These are phyloP conservation scores for Phytophthora agathidicida DNA, from an alignment of 352 stramenopile genomes.

Conservation along the genomic window DNA sequence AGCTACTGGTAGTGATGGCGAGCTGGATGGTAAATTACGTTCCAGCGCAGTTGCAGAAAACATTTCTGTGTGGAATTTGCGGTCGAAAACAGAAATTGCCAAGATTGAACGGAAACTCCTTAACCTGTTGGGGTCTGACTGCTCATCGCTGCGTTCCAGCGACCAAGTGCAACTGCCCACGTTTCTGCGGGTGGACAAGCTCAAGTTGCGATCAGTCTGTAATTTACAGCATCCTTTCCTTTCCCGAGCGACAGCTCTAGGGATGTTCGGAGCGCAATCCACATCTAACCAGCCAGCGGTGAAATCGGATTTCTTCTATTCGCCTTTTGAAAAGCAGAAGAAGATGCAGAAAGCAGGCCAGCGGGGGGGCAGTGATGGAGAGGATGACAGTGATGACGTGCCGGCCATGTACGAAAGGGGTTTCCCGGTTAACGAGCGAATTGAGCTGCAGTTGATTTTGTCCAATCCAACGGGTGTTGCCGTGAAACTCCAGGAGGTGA, in stretches of 20 bases:
- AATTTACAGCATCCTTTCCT: slow-evolving; percentile 48
- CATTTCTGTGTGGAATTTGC: slow-evolving; percentile 61
- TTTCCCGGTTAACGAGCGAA: slow-evolving; percentile 61
- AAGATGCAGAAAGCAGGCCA: slow-evolving; percentile 18
- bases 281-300: slow-evolving; percentile 17
- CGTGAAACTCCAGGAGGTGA: slow-evolving; percentile 68
- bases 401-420: slow-evolving; percentile 39
- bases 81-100: slow-evolving; percentile 60
- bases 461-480: slow-evolving; percentile 75
- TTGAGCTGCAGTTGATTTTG: slow-evolving; percentile 63
- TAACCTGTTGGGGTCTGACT: slow-evolving; percentile 61
- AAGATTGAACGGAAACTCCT: slow-evolving; percentile 62
- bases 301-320: slow-evolving; percentile 65
- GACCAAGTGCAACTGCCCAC: slow-evolving; percentile 62
- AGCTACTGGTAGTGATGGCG: slow-evolving; percentile 16
- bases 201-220: slow-evolving; percentile 46
- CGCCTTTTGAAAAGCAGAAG: slow-evolving; percentile 62
- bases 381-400: slow-evolving; percentile 21
- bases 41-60: slow-evolving; percentile 4
- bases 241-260: slow-evolving; percentile 37
- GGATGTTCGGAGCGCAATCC: slow-evolving; percentile 37
- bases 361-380: background rate
- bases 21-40: slow-evolving; percentile 12
- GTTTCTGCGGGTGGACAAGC: slow-evolving; percentile 64
- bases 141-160: slow-evolving; percentile 47